These are phyloP conservation scores for Lodderomyces beijingensis DNA, from an alignment of 1,139 yeast genomes.

Conservation along the genomic window DNA sequence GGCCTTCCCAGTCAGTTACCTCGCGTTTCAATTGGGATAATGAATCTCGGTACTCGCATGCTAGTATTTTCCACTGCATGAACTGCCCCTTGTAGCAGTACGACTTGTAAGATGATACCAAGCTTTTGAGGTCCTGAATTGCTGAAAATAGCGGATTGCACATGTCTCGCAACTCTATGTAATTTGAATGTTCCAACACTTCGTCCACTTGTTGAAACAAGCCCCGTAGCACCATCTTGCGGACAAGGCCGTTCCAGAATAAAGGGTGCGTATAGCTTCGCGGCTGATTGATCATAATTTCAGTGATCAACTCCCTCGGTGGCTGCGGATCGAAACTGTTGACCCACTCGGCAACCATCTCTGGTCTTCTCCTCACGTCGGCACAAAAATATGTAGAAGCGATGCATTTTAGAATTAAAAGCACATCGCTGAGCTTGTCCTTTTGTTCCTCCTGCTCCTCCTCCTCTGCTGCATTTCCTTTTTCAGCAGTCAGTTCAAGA, in stretches of 20 bases:
- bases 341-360: slow-evolving; percentile 53
- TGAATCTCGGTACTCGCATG: slow-evolving; percentile 48
- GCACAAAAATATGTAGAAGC: slow-evolving; percentile 48
- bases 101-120: slow-evolving; percentile 38
- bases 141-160: slow-evolving; percentile 32
- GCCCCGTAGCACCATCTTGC: slow-evolving; percentile 61
- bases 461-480: too few species aligned
- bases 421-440: slow-evolving; percentile 16
- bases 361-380: slow-evolving; percentile 40
- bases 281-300: slow-evolving; percentile 38
- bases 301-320: slow-evolving; percentile 41
- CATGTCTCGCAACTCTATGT: slow-evolving; percentile 27
- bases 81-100: slow-evolving; percentile 42
- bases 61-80: slow-evolving; percentile 46
- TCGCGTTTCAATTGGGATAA: slow-evolving; percentile 14
- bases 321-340: slow-evolving; percentile 65
- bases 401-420: slow-evolving; percentile 54
- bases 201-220: slow-evolving; percentile 51
- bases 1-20: slow-evolving; percentile 5
- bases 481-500: too few species aligned
- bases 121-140: slow-evolving; percentile 43
- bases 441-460: neutral
- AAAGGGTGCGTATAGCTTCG: slow-evolving; percentile 50
- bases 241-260: slow-evolving; percentile 62
- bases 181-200: slow-evolving; percentile 41